These are phyloP conservation scores for Tetraselmis striata DNA, from an alignment of 139 green algal genomes.

Conservation along the genomic window DNA sequence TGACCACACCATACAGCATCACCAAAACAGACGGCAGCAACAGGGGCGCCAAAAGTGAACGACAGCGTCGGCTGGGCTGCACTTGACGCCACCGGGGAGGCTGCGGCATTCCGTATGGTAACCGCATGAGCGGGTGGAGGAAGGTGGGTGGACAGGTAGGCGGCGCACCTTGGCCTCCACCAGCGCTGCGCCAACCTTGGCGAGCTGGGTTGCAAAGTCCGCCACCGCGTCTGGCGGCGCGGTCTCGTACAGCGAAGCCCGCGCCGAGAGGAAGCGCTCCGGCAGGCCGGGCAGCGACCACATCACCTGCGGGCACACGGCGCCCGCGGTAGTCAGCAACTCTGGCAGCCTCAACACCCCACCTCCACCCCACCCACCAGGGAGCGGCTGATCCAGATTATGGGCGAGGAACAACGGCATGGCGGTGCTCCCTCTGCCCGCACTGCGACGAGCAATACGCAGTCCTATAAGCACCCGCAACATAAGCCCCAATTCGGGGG, in stretches of 20 bases:
- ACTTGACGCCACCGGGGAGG: conserved; percentile 69
- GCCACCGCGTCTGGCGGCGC: conserved; percentile 38
- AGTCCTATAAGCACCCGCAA: too few species aligned
- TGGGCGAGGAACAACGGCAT: too few species aligned
- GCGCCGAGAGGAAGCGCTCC: conserved; percentile 48
- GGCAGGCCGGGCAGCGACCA: conserved; percentile 66
- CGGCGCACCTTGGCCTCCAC: neutral
- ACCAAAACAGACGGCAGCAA: conserved; percentile 47
- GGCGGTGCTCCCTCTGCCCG: too few species aligned
- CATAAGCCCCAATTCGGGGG: too few species aligned
- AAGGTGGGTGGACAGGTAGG: neutral
- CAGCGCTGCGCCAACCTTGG: neutral
- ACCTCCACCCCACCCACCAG: too few species aligned
- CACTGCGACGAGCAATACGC: too few species aligned
- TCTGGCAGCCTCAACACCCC: too few species aligned
- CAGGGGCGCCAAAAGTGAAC: conserved; percentile 12
- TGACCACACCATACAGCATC: conserved; percentile 59
- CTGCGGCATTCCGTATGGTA: too few species aligned
- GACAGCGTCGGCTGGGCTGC: conserved; percentile 64
- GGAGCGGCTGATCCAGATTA: too few species aligned
- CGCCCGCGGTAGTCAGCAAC: too few species aligned
- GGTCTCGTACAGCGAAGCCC: conserved; percentile 38
- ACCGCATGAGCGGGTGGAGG: conserved; percentile 17
- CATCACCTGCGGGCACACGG: conserved; percentile 55
- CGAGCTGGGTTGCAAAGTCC: conserved; percentile 67